Percentiles rank a stretch among this genome's conserved stretches.
Evolutionary conservation across 306 rosid genomes (phyloP).

Genomic region (Trichosanthes truncata): DNA sequence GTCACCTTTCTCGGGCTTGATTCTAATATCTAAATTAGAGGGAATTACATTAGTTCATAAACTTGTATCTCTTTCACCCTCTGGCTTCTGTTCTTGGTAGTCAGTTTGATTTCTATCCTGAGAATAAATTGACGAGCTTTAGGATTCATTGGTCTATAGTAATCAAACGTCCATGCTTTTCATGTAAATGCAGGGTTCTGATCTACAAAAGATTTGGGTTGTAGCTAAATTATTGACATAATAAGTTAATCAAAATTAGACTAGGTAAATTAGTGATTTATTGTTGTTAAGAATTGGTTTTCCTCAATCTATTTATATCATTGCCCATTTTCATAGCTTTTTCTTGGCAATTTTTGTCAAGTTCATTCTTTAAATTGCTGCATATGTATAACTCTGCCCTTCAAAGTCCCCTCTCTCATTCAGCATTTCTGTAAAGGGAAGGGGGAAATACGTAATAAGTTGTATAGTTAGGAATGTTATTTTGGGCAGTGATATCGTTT

Average conservation of each 20-base stretch:
- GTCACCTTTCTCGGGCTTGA: not conserved
- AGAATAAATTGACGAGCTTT: not conserved
- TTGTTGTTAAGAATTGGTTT: not conserved
- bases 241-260: not conserved
- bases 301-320: not conserved
- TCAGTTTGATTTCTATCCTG: not conserved
- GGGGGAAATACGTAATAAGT: no score
- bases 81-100: not conserved
- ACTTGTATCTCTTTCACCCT: not conserved
- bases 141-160: not conserved
- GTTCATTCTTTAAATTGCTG: not conserved
- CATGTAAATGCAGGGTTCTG: not conserved
- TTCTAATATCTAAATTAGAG: not conserved
- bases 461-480: no score
- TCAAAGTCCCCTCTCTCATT: no score
- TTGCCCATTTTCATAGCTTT: not conserved
- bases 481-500: no score
- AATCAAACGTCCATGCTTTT: not conserved
- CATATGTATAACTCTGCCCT: no score
- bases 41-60: not conserved
- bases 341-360: not conserved
- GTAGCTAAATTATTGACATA: not conserved
- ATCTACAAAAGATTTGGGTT: not conserved
- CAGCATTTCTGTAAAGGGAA: no score
- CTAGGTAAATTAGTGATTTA: not conserved